phyloP scores from a whole-genome alignment of 139 green algal species.

The Gonium pectorale region DNA sequence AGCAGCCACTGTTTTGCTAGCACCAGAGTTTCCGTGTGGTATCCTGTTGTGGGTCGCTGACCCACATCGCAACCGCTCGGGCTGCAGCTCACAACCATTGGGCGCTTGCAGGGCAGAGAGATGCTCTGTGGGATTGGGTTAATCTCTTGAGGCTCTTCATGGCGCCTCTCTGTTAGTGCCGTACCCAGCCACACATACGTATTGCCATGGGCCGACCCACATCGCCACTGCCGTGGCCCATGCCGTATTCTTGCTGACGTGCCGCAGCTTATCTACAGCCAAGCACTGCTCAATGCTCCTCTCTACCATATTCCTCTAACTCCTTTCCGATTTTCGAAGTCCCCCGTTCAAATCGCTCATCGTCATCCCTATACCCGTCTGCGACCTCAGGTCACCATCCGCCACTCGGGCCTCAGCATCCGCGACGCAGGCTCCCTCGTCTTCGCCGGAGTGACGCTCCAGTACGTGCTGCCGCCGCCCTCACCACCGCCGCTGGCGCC shows the following conservation, averaged over 20 bases:
- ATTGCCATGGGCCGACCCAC: no score
- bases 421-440: no score
- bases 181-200: no score
- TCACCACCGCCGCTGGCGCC: background rate
- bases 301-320: background rate
- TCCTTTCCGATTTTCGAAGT: background rate
- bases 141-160: no score
- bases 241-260: background rate
- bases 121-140: no score
- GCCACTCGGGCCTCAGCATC: background rate
- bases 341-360: background rate
- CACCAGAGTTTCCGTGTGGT: no score
- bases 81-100: background rate
- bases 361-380: background rate
- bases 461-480: background rate
- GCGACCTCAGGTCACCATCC: background rate
- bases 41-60: background rate
- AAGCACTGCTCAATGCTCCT: background rate
- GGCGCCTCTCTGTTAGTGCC: no score
- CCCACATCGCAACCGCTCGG: background rate
- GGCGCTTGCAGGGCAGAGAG: background rate
- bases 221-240: background rate
- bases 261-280: background rate
- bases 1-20: background rate
- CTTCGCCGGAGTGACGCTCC: background rate